These are phyloP conservation scores for Aspergillus heteromorphus DNA, from an alignment of 495 filamentous ascomycete species.

Conservation along the genomic window DNA sequence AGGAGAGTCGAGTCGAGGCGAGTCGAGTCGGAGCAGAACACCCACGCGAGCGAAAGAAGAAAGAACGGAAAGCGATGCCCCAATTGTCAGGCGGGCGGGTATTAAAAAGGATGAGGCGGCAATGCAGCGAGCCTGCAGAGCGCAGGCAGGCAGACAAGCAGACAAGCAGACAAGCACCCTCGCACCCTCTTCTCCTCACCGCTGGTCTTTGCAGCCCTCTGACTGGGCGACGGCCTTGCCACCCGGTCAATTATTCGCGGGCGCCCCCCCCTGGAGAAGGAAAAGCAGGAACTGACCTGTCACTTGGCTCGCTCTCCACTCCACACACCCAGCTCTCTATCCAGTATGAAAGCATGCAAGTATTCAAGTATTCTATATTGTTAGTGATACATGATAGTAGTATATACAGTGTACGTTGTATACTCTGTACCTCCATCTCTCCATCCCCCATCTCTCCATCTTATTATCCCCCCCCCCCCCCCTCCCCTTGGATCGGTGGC, in stretches of 20 bases:
- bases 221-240: neutral
- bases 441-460: neutral
- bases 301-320: neutral
- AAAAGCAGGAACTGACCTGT: conserved; percentile 4
- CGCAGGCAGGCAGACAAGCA: conserved; percentile 1
- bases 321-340: no score
- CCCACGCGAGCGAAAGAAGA: no score
- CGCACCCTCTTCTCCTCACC: neutral
- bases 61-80: neutral
- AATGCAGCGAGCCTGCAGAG: conserved; percentile 18
- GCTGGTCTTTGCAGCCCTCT: neutral
- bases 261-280: neutral
- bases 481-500: conserved; percentile 10
- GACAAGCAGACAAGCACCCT: conserved; percentile 1
- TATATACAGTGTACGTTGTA: no score
- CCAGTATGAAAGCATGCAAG: no score
- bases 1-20: conserved; percentile 5
- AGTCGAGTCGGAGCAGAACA: neutral
- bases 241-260: neutral
- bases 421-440: no score
- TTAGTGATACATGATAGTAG: no score
- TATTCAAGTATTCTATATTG: no score
- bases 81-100: no score
- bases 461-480: neutral
- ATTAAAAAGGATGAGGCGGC: conserved; percentile 16